phyloP scores from a whole-genome alignment of 2,329 filamentous ascomycete species.

The Ascochyta koolunga region DNA sequence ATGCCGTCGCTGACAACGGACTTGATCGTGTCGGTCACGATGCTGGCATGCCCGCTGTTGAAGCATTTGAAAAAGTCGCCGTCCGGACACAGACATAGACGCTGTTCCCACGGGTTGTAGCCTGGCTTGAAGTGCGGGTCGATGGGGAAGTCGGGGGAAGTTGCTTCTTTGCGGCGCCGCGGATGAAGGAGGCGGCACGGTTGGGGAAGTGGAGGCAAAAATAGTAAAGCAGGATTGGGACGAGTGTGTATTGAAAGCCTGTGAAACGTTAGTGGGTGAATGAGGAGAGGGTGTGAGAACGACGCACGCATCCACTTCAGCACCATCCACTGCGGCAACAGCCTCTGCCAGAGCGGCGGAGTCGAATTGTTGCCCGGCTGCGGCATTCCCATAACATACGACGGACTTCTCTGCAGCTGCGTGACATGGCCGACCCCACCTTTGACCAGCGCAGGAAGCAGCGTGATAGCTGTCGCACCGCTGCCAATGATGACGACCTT shows the following conservation, averaged over 20 bases:
- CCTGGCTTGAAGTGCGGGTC: slow-evolving; percentile 55
- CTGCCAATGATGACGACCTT: slow-evolving; percentile 75
- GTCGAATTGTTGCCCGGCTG: slow-evolving; percentile 48
- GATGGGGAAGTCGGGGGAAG: slow-evolving; percentile 57
- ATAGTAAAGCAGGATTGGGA: slow-evolving; percentile 56
- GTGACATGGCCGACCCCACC: slow-evolving; percentile 69
- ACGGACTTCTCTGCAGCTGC: slow-evolving; percentile 81
- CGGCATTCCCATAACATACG: slow-evolving; percentile 62
- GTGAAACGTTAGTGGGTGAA: not conserved
- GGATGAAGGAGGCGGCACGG: slow-evolving; percentile 57
- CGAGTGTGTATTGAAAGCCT: slow-evolving; percentile 57
- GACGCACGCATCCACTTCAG: slow-evolving; percentile 53
- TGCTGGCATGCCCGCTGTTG: slow-evolving; percentile 56
- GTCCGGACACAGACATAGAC: slow-evolving; percentile 72
- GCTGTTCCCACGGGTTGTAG: slow-evolving; percentile 69
- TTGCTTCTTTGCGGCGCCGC: slow-evolving; percentile 51
- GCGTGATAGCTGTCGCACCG: slow-evolving; percentile 79
- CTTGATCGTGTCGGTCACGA: slow-evolving; percentile 63
- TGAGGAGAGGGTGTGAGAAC: too few species aligned
- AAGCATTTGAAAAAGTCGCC: slow-evolving; percentile 64
- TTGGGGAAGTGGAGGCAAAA: slow-evolving; percentile 62
- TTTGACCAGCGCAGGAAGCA: slow-evolving; percentile 72
- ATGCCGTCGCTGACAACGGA: slow-evolving; percentile 58
- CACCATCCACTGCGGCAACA: slow-evolving; percentile 58
- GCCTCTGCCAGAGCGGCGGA: slow-evolving; percentile 41